Percentiles rank a stretch among this genome's conserved stretches.
Evolutionary conservation across 257 asterid species (phyloP).

Genomic region (Solanum tarijense): DNA sequence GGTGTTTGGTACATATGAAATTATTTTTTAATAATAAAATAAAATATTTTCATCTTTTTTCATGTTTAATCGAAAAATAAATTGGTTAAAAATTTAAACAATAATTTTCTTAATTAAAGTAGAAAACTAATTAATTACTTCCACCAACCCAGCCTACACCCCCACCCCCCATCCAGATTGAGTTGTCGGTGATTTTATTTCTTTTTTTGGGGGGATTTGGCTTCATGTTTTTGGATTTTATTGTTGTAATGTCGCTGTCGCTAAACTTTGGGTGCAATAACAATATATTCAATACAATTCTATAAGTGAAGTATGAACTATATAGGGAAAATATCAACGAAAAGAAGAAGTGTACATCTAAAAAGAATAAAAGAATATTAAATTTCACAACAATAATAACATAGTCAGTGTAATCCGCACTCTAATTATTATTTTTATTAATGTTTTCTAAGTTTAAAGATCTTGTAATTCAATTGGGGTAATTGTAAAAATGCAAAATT

Average conservation of each 20-base stretch:
- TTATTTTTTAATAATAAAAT: too few species aligned
- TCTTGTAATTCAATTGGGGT: neutral
- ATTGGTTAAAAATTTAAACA: neutral
- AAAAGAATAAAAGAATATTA: too few species aligned
- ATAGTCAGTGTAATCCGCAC: neutral
- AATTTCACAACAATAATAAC: neutral
- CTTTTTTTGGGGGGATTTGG: neutral
- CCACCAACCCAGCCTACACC: neutral
- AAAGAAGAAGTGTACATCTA: neutral
- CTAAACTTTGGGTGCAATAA: too few species aligned
- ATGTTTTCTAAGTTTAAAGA: neutral
- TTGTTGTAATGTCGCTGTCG: neutral
- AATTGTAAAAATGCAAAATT: neutral
- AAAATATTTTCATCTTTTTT: neutral
- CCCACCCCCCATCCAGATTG: neutral
- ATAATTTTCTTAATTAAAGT: neutral
- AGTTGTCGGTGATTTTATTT: neutral
- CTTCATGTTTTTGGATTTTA: neutral
- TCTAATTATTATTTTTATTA: neutral
- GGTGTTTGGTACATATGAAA: neutral
- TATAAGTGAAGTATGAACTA: neutral
- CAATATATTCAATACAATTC: neutral
- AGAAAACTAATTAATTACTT: neutral
- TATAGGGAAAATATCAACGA: neutral
- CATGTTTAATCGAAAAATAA: neutral